A percentile compares a stretch with the other conserved stretches of the same genome.
Conservation (phyloP, 148 eudicot genomes). For the Cornus suecica region DNA sequence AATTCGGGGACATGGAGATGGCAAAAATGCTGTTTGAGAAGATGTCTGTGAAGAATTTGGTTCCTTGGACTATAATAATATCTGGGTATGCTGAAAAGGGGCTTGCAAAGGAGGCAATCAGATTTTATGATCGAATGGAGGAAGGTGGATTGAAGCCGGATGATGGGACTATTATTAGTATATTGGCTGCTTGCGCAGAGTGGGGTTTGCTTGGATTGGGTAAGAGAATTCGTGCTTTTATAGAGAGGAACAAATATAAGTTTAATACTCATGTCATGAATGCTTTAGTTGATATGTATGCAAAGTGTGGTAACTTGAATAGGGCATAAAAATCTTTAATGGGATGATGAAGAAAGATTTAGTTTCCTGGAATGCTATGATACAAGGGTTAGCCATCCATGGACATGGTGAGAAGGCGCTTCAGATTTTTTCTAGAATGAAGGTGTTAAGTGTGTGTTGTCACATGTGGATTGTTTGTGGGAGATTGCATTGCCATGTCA, state of each 20-base stretch:
- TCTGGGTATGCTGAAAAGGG: constrained; percentile 82
- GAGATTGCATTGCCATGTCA: too few species aligned
- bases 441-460: too few species aligned
- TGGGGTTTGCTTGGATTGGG: too few species aligned
- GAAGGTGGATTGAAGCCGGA: constrained; percentile 47
- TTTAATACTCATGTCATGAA: constrained; percentile 50
- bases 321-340: constrained; percentile 53
- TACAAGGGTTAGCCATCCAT: constrained; percentile 82
- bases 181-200: too few species aligned
- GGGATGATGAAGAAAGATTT: constrained; percentile 56
- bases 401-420: constrained; percentile 81
- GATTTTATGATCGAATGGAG: constrained; percentile 64
- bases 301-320: constrained; percentile 65
- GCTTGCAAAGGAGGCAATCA: too few species aligned
- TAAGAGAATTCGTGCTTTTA: too few species aligned
- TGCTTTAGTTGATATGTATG: constrained; percentile 87
- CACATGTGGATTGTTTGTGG: too few species aligned
- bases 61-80: constrained; percentile 83
- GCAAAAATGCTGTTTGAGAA: constrained; percentile 73
- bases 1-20: constrained; percentile 73
- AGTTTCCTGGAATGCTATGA: constrained; percentile 83
- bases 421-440: constrained; percentile 65
- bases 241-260: constrained; percentile 30
- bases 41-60: too few species aligned
- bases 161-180: constrained; percentile 64